Evolutionary conservation across 495 filamentous ascomycete species (phyloP).

Genomic region (Hamigera avellanea): DNA sequence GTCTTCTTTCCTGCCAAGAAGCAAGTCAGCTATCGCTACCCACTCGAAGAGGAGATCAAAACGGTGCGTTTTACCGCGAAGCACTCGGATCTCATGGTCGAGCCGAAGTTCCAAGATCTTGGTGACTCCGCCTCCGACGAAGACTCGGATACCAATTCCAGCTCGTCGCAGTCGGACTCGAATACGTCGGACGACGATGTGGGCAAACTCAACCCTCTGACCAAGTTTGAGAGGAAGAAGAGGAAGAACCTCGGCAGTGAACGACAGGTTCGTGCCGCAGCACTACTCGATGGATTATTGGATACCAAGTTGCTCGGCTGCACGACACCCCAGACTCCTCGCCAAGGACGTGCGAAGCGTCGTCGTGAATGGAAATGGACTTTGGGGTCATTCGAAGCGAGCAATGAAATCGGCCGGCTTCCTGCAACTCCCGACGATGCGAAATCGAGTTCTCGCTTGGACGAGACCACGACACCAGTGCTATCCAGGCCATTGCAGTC

Average conservation of each 20-base stretch:
- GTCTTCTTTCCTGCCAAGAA: constrained; percentile 48
- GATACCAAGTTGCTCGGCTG: constrained; percentile 18
- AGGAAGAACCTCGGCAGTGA: constrained; percentile 25
- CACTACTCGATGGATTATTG: constrained; percentile 25
- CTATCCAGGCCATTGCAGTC: not conserved
- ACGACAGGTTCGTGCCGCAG: constrained; percentile 31
- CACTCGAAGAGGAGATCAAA: constrained; percentile 44
- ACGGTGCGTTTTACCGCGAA: constrained; percentile 39
- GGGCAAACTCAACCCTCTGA: constrained; percentile 3
- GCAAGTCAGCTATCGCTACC: constrained; percentile 40
- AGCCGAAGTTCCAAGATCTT: constrained; percentile 6
- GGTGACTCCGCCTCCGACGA: constrained; percentile 12
- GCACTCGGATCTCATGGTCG: constrained; percentile 34
- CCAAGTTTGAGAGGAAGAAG: constrained; percentile 24
- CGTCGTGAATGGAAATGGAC: constrained; percentile 49
- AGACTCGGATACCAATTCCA: constrained; percentile 26
- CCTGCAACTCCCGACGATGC: not conserved
- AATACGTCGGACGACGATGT: constrained; percentile 33
- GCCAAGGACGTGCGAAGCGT: constrained; percentile 36
- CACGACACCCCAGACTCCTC: constrained; percentile 36
- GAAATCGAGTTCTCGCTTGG: not conserved
- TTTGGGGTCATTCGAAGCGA: constrained; percentile 26
- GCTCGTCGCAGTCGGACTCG: constrained; percentile 20
- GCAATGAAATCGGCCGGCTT: not conserved
- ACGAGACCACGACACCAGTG: not conserved